Percentiles rank a stretch among this genome's conserved stretches.
Conservation (phyloP, 2,329 filamentous ascomycete genomes). For the Periconia digitata region DNA sequence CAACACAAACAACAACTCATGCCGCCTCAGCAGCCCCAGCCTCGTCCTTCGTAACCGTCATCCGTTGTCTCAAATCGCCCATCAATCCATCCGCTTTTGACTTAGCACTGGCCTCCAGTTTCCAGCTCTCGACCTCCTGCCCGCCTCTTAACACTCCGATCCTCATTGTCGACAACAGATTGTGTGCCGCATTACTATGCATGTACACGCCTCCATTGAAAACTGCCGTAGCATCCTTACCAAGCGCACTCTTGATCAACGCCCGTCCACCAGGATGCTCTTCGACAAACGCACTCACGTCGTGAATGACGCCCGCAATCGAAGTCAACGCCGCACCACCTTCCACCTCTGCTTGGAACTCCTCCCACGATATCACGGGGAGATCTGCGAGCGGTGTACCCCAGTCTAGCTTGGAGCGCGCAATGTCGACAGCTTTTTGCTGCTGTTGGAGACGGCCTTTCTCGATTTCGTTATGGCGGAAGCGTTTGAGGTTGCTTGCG, state of each 20-base stretch:
- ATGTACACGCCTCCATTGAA: constrained; percentile 46
- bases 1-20: too few relatives aligned
- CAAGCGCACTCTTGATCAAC: constrained; percentile 38
- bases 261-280: constrained; percentile 44
- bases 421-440: constrained; percentile 43
- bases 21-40: constrained; percentile 79
- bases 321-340: constrained; percentile 37
- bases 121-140: constrained; percentile 45
- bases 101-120: constrained; percentile 43
- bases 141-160: constrained; percentile 43
- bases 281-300: constrained; percentile 37
- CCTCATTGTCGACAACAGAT: constrained; percentile 42
- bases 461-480: constrained; percentile 45
- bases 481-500: constrained; percentile 42
- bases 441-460: constrained; percentile 45
- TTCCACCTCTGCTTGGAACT: constrained; percentile 27
- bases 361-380: constrained; percentile 44
- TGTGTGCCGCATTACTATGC: constrained; percentile 45
- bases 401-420: constrained; percentile 41
- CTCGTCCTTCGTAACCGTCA: constrained; percentile 75
- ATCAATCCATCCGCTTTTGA: constrained; percentile 71
- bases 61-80: constrained; percentile 59
- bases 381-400: constrained; percentile 39
- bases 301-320: constrained; percentile 44
- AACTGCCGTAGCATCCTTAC: constrained; percentile 43